Percentiles rank a stretch among this genome's conserved stretches.
Conservation (phyloP, 306 rosid species). For the Begonia loranthoides region DNA sequence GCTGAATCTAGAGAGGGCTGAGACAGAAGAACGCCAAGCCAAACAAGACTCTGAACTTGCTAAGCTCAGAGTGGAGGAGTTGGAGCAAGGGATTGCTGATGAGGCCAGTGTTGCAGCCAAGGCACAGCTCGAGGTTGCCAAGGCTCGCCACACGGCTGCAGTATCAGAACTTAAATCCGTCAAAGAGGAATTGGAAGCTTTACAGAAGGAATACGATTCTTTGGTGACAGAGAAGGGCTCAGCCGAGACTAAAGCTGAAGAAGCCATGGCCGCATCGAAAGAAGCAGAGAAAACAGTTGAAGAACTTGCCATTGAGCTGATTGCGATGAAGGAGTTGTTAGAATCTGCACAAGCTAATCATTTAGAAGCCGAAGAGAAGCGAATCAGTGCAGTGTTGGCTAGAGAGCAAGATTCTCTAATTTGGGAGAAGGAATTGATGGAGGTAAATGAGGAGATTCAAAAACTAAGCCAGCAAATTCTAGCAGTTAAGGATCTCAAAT, state of each 20-base stretch:
- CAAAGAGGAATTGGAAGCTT: constrained; percentile 63
- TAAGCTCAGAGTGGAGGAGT: constrained; percentile 96
- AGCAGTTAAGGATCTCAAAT: constrained; percentile 72
- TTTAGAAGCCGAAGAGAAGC: constrained; percentile 93
- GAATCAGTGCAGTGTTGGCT: constrained; percentile 88
- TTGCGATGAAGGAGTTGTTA: constrained; percentile 65
- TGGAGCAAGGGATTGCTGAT: constrained; percentile 98
- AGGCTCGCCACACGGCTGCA: constrained; percentile 70
- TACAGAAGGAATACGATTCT: constrained; percentile 59
- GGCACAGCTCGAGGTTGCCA: constrained; percentile 98
- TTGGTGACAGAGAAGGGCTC: constrained; percentile 54
- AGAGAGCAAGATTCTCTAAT: constrained; percentile 88
- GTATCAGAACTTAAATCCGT: constrained; percentile 61
- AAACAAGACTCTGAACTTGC: constrained; percentile 96
- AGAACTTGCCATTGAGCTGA: constrained; percentile 81
- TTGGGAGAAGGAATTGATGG: constrained; percentile 91
- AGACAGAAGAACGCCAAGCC: constrained; percentile 91
- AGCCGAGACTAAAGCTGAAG: constrained; percentile 74
- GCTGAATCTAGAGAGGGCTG: constrained; percentile 88
- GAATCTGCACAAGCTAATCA: constrained; percentile 90
- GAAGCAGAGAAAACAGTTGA: constrained; percentile 90
- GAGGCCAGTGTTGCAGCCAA: constrained; percentile 96
- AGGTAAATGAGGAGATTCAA: constrained; percentile 80
- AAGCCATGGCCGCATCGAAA: constrained; percentile 69
- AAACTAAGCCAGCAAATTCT: constrained; percentile 55